Evolutionary conservation across 306 rosid species (phyloP).

Genomic region (Bauhinia variegata): DNA sequence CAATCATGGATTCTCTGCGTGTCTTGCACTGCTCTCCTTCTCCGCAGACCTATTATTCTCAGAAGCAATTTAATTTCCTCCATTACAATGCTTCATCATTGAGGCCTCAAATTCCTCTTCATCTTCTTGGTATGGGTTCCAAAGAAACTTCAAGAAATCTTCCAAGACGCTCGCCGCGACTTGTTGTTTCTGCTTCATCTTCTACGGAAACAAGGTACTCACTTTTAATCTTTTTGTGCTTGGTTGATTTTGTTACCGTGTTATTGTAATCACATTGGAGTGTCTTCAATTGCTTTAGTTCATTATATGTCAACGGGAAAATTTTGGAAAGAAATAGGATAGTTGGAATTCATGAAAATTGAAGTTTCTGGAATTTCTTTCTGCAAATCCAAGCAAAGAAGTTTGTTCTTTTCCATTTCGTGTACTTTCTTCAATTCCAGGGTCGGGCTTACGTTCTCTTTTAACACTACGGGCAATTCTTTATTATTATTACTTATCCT

Average conservation of each 20-base stretch:
- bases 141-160: not conserved
- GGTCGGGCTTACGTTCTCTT: too few species aligned
- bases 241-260: not conserved
- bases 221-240: too few species aligned
- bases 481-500: not conserved
- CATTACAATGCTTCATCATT: slow-evolving; percentile 8
- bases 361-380: not conserved
- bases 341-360: not conserved
- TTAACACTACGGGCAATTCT: not conserved
- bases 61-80: slow-evolving; percentile 33
- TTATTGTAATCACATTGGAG: not conserved
- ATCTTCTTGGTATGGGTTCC: not conserved
- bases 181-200: slow-evolving; percentile 35
- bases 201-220: slow-evolving; percentile 41
- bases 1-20: slow-evolving; percentile 46
- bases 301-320: too few species aligned
- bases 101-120: slow-evolving; percentile 14
- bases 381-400: too few species aligned
- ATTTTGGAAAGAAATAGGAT: not conserved
- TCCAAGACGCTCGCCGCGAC: slow-evolving; percentile 6
- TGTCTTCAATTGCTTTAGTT: not conserved
- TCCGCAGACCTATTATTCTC: slow-evolving; percentile 23
- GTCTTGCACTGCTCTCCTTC: slow-evolving; percentile 43
- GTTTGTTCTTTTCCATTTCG: too few species aligned
- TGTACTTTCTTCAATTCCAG: too few species aligned